phyloP scores from a whole-genome alignment of 2,329 filamentous ascomycete species.

The Ceratocystis cacaofunesta region DNA sequence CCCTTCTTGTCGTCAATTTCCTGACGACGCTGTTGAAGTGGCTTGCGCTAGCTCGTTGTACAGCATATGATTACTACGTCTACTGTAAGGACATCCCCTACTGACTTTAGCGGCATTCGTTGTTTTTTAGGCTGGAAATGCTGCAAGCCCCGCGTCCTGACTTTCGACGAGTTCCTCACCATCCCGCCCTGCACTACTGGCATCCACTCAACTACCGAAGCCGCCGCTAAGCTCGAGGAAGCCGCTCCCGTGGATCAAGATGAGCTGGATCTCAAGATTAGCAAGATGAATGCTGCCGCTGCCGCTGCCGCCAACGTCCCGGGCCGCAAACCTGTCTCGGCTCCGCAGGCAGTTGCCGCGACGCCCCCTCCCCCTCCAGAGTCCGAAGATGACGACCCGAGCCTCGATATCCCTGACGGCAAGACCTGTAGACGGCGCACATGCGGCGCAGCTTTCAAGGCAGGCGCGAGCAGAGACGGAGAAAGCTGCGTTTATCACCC shows the following conservation, averaged over 20 bases:
- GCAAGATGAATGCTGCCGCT: slow-evolving; percentile 37
- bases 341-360: slow-evolving; percentile 33
- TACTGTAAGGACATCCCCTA: background rate
- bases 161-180: slow-evolving; percentile 92
- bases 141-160: slow-evolving; percentile 91
- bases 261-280: slow-evolving; percentile 31
- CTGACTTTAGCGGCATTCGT: background rate
- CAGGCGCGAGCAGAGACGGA: slow-evolving; percentile 42
- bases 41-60: background rate
- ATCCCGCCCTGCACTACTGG: slow-evolving; percentile 89
- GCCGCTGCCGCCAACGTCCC: slow-evolving; percentile 28
- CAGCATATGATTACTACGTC: slow-evolving; percentile 16
- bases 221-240: slow-evolving; percentile 46
- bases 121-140: slow-evolving; percentile 74
- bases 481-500: slow-evolving; percentile 84
- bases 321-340: slow-evolving; percentile 27
- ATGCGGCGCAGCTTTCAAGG: slow-evolving; percentile 54
- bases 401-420: slow-evolving; percentile 55
- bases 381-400: slow-evolving; percentile 75
- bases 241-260: slow-evolving; percentile 33
- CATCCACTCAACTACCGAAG: slow-evolving; percentile 77
- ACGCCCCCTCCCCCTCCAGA: slow-evolving; percentile 52
- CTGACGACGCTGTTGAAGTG: background rate
- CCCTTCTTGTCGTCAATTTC: background rate
- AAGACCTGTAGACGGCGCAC: slow-evolving; percentile 62